Evolutionary conservation across 768 basidiomycete species (phyloP), one percentile per base, ranked within the genome.

Genomic region (Pholiota microspora): DNA sequence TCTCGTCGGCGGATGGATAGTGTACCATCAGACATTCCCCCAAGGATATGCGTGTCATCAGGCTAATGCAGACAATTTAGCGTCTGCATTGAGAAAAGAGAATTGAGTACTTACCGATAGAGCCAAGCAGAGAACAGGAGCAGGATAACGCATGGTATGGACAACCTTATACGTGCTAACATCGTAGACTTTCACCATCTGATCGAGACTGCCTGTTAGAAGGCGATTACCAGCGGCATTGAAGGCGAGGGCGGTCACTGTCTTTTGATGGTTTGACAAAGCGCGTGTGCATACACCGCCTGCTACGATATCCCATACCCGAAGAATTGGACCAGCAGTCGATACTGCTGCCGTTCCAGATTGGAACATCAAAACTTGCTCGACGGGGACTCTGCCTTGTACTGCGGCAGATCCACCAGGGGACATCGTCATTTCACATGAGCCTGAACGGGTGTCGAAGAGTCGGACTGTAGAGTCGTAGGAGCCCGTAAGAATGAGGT

Each of bases 141-240:
- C 93, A 4, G 96, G 92, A 70, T 98, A 98, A 42, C 97, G 87
- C 93, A 99, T 98, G 3, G 97, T 98, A 65, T 99, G 97, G 12
- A 97, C 86, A 31, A 99, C 97, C 64, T 91, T 90, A 77, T 96
- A 98, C 13, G 84, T 84, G 66, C 89, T 84, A 32, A 95, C 85
- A 70, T 98, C 96, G 73, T 98, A 99, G 29, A 98, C 95, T 73
- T 99, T 99, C 54, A 98, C 92, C 89, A 99, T 90, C 61, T 96
- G 94, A 68, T 99, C 97, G 58, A 99, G 76, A 38, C 91, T 85
- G 27, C 94, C 97, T 0, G 92, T 93, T 44, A 99, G 76, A 2
- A 98, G 79, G 32, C 94, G 82, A 60, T 84, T 82, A 24, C 89
- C 85, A 47, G 76, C 80, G 27, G 88, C 65, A 66, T 93, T 87